Evolutionary conservation across 2,329 filamentous ascomycete genomes (phyloP).

Genomic region (Fusarium sp.): DNA sequence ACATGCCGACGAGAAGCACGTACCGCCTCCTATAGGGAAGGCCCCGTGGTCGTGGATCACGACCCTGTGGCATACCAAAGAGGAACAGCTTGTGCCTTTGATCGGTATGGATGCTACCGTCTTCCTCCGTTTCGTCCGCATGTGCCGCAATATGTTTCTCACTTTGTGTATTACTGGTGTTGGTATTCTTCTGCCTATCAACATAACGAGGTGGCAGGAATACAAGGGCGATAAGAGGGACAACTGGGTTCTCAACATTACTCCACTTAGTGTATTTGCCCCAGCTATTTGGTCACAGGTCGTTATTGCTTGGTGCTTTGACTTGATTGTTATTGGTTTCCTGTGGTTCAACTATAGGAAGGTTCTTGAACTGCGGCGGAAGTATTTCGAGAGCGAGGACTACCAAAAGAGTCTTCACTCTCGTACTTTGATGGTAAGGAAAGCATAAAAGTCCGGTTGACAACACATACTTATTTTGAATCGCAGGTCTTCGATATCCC

Average conservation of each 20-base stretch:
- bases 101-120: conserved; percentile 92
- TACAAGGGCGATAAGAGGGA: conserved; percentile 36
- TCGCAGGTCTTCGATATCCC: conserved; percentile 85
- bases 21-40: conserved; percentile 86
- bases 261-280: conserved; percentile 67
- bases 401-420: conserved; percentile 91
- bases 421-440: conserved; percentile 71
- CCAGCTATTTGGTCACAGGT: conserved; percentile 70
- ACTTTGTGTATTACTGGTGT: conserved; percentile 79
- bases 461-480: conserved; percentile 20
- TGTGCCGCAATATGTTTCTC: conserved; percentile 93
- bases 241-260: conserved; percentile 70
- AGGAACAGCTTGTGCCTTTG: conserved; percentile 81
- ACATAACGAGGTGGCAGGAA: conserved; percentile 64
- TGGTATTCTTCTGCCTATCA: conserved; percentile 83
- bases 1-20: conserved; percentile 89
- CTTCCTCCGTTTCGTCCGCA: conserved; percentile 88
- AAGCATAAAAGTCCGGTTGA: neutral
- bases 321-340: conserved; percentile 81
- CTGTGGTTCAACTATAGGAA: conserved; percentile 91
- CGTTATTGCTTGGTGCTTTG: conserved; percentile 73
- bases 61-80: conserved; percentile 82
- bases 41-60: conserved; percentile 89
- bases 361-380: conserved; percentile 76
- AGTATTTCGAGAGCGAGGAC: conserved; percentile 86